Evolutionary conservation across 2,329 filamentous ascomycete species (phyloP).

Genomic region (Pezizomycotina sp.): DNA sequence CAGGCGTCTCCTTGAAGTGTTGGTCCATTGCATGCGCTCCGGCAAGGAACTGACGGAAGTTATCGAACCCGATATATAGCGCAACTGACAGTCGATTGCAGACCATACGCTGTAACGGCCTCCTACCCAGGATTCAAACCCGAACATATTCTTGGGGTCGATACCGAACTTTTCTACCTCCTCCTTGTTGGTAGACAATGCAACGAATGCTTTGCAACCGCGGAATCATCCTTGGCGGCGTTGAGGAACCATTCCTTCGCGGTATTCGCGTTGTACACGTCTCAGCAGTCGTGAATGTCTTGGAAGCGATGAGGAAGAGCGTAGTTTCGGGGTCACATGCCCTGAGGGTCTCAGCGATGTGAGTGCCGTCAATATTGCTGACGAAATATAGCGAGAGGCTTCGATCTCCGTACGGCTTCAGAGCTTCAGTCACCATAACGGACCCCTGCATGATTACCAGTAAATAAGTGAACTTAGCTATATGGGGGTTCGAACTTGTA

Average conservation of each 20-base stretch:
- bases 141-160: slow-evolving; percentile 98
- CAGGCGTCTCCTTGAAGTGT: slow-evolving; percentile 81
- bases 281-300: slow-evolving; percentile 98
- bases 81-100: slow-evolving; percentile 85
- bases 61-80: slow-evolving; percentile 90
- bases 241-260: slow-evolving; percentile 95
- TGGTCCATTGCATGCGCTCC: slow-evolving; percentile 97
- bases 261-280: slow-evolving; percentile 88
- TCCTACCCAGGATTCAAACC: slow-evolving; percentile 96
- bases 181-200: slow-evolving; percentile 82
- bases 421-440: slow-evolving; percentile 95
- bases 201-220: slow-evolving; percentile 97
- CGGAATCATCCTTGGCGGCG: slow-evolving; percentile 47
- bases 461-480: neutral
- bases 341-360: slow-evolving; percentile 83
- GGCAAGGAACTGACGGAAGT: slow-evolving; percentile 89
- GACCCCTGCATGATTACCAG: slow-evolving; percentile 41
- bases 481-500: neutral
- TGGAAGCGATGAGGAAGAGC: slow-evolving; percentile 95
- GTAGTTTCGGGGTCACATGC: slow-evolving; percentile 89
- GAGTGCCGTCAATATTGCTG: slow-evolving; percentile 97
- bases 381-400: slow-evolving; percentile 91
- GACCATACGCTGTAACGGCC: slow-evolving; percentile 98
- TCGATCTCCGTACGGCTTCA: slow-evolving; percentile 81
- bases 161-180: slow-evolving; percentile 99